Percentiles rank a stretch among this genome's conserved stretches.
Conservation (phyloP, 305 asterid genomes). For the Rubia tinctorum region DNA sequence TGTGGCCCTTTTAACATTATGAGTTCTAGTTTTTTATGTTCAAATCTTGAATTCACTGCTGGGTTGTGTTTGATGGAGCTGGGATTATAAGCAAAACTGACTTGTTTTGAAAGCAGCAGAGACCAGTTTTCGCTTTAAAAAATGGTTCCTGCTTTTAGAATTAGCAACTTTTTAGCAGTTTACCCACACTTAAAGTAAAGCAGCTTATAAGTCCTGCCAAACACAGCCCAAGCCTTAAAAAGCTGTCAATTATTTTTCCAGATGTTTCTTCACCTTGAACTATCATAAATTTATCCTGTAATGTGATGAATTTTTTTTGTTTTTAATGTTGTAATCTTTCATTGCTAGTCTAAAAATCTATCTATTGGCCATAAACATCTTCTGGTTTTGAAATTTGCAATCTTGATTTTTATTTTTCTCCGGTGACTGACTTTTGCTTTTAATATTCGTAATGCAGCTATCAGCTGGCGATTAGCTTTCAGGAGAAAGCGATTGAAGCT, state of each 20-base stretch:
- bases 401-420: neutral
- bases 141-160: too few species aligned
- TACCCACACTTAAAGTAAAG: too few species aligned
- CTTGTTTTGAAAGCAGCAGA: too few species aligned
- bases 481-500: conserved; percentile 77
- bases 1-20: neutral
- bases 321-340: neutral
- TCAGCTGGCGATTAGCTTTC: conserved; percentile 70
- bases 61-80: too few species aligned
- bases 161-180: too few species aligned
- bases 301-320: neutral
- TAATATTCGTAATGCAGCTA: conserved; percentile 47
- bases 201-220: too few species aligned
- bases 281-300: neutral
- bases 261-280: neutral
- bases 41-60: neutral
- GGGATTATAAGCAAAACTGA: too few species aligned
- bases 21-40: neutral
- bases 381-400: neutral
- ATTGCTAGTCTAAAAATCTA: neutral
- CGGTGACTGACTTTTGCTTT: neutral
- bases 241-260: neutral
- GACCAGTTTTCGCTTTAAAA: too few species aligned
- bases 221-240: neutral
- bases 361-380: neutral